These are phyloP conservation scores for Colletotrichum sp. DNA, from an alignment of 2,329 filamentous ascomycete species.

Conservation along the genomic window DNA sequence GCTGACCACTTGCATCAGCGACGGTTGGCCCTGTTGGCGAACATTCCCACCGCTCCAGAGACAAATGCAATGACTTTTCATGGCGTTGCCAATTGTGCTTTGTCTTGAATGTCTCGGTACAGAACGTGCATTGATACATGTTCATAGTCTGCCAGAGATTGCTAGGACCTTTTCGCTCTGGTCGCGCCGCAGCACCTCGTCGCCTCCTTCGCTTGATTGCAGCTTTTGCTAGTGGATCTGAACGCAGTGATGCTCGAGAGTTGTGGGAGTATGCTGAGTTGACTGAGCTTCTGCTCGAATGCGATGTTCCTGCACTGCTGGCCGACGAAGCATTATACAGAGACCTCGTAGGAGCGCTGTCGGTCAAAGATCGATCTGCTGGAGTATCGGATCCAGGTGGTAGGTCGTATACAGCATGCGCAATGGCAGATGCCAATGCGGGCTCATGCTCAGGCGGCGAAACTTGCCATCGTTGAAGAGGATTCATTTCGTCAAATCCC, in stretches of 20 bases:
- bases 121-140: constrained; percentile 49
- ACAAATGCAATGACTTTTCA: constrained; percentile 50
- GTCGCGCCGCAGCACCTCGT: not conserved
- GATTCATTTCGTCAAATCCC: constrained; percentile 6
- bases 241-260: not conserved
- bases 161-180: not conserved
- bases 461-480: constrained; percentile 21
- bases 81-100: constrained; percentile 56
- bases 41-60: constrained; percentile 52
- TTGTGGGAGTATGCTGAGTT: constrained; percentile 18
- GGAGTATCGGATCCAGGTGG: not conserved
- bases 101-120: constrained; percentile 48
- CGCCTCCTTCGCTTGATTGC: not conserved
- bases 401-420: constrained; percentile 13
- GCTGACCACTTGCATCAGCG: constrained; percentile 36
- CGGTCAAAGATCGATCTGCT: not conserved
- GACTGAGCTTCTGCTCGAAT: constrained; percentile 19
- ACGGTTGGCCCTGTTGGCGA: constrained; percentile 27
- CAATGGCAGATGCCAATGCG: constrained; percentile 25
- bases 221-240: not conserved
- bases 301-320: constrained; percentile 23
- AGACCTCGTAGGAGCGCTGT: not conserved
- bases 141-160: not conserved
- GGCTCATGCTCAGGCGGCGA: constrained; percentile 29
- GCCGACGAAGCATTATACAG: constrained; percentile 21